Conservation (phyloP, 768 basidiomycete species). For the Boletus reticuloceps region DNA sequence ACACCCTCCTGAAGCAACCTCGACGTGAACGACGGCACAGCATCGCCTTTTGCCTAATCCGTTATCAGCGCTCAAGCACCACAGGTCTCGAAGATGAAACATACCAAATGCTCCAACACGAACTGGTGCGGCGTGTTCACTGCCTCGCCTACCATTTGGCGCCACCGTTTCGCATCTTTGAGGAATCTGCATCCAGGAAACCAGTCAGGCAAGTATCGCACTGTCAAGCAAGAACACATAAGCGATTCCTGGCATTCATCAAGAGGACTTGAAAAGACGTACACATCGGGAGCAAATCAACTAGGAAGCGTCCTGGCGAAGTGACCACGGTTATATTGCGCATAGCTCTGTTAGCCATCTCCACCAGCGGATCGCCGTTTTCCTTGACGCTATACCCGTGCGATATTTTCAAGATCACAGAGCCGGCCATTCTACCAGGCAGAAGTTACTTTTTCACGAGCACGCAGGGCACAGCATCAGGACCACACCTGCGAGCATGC, state of each 20-base stretch:
- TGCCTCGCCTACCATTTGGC: neutral
- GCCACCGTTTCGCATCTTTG: constrained; percentile 3
- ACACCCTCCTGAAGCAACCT: constrained; percentile 3
- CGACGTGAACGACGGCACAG: constrained; percentile 13
- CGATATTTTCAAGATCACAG: constrained; percentile 33
- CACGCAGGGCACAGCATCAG: neutral
- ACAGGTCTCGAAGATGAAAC: neutral
- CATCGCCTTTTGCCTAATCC: constrained; percentile 5
- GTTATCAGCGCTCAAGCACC: neutral
- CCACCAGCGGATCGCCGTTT: constrained; percentile 32
- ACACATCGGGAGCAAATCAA: constrained; percentile 8
- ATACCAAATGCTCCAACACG: constrained; percentile 7
- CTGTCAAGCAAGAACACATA: neutral
- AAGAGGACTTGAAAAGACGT: neutral
- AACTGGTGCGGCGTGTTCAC: constrained; percentile 3
- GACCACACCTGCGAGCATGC: constrained; percentile 6
- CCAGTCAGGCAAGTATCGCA: constrained; percentile 18
- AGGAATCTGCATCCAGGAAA: constrained; percentile 17
- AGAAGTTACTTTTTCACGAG: neutral
- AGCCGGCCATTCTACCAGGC: neutral
- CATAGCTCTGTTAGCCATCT: constrained; percentile 24
- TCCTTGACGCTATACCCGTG: constrained; percentile 34
- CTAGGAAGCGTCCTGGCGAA: constrained; percentile 3
- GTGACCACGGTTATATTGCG: constrained; percentile 7
- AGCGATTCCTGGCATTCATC: neutral